Base-by-base conservation (phyloP, 2,329 filamentous ascomycete genomes). In the Curvularia sp. region DNA sequence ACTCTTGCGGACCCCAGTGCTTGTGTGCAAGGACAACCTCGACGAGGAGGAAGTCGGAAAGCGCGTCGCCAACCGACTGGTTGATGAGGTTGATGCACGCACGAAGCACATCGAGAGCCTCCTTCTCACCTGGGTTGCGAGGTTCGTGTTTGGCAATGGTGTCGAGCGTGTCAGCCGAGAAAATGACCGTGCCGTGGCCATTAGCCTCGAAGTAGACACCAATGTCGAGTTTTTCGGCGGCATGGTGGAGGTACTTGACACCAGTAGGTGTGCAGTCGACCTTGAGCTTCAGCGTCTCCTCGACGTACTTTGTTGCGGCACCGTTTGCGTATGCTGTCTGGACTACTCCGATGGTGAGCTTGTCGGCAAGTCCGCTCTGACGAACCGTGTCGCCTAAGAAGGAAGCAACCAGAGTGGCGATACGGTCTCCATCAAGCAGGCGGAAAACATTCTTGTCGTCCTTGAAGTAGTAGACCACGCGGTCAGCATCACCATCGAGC, bases 201-300 rank as follows among this genome's bases (percentile, higher is more conserved):
- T 99, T 99, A 65, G 95, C 95, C 82, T 99, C 95, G 72, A 99
- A 99, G 82, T 99, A 99, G 52, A 98, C 92, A 57, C 95, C 95
- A 55, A 98, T 89, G 71, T 99, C 95, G 70, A 96, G 97, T 66
- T 93, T 91, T 71, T 91, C 88, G 39, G 95, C 95, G n/a, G 92
- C 95, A 74, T 98, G 95, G 80, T 99, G 95, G 63, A 99, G 86
- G 79, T 97, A 91, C 84, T 99, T 99, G 62, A 99, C 95, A 66
- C 95, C 95, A 0, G 95, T 99, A 13, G 92, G 89, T 1, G 95
- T 98, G 84, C 91, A 97, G 58, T 96, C 89, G 22, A 97, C 92
- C 49, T 93, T 93, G 42, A 99, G 87, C 72, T 91, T 90, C 55
- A 98, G 85, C 64, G 91, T 89, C 76, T 95, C 91, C 75, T 92